Conservation (phyloP, 768 basidiomycete species). For the Mycena capillaripes region DNA sequence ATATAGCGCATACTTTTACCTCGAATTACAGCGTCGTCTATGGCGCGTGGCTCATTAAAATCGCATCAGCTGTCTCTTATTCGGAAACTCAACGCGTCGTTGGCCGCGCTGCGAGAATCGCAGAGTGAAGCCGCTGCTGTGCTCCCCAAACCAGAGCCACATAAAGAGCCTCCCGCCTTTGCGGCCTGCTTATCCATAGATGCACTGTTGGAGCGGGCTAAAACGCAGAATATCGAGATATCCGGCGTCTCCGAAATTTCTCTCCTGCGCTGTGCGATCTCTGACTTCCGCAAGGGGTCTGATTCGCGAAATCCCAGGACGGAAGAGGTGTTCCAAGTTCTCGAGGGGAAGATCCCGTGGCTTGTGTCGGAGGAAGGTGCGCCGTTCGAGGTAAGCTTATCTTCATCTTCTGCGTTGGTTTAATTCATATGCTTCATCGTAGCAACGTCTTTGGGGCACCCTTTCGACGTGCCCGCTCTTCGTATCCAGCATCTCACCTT, state of each 20-base stretch:
- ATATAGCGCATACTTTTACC: constrained; percentile 79
- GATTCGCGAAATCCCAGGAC: constrained; percentile 60
- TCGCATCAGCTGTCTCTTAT: constrained; percentile 73
- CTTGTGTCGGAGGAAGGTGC: constrained; percentile 65
- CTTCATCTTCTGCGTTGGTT: background rate
- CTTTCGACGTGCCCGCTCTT: constrained; percentile 69
- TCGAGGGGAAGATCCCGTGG: constrained; percentile 74
- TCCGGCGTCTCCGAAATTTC: constrained; percentile 62
- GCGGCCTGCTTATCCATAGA: constrained; percentile 61
- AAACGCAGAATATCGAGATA: constrained; percentile 45
- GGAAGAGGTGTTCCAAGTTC: constrained; percentile 69
- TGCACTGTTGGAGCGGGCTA: constrained; percentile 50
- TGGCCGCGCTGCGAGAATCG: constrained; percentile 66
- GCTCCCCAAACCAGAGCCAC: constrained; percentile 67
- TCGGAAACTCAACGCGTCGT: constrained; percentile 65
- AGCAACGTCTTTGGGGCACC: constrained; percentile 72
- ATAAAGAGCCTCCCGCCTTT: constrained; percentile 63
- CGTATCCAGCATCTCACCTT: constrained; percentile 46
- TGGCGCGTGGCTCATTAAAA: constrained; percentile 73
- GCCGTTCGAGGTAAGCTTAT: constrained; percentile 64
- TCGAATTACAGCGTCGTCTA: constrained; percentile 67
- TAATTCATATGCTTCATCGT: constrained; percentile 38
- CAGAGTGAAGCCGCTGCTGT: constrained; percentile 69
- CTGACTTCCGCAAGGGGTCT: constrained; percentile 59
- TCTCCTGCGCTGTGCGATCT: constrained; percentile 74